Percentiles rank a stretch among this genome's conserved stretches.
These are phyloP conservation scores for Cryphonectria parasitica DNA, from an alignment of 2,329 filamentous ascomycete species.

Conservation along the genomic window DNA sequence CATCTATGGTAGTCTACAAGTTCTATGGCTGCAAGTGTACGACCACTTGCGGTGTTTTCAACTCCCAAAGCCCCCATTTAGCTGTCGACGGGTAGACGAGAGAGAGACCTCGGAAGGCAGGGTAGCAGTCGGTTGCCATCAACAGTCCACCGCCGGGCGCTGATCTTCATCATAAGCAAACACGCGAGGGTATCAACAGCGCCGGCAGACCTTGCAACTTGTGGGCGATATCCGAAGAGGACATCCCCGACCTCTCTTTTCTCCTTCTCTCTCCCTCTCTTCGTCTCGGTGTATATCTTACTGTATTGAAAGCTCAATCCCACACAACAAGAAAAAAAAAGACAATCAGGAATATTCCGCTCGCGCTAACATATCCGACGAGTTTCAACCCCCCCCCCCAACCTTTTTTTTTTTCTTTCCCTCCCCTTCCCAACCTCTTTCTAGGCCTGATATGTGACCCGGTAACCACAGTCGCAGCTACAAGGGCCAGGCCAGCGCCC, in stretches of 20 bases:
- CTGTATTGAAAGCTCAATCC: background rate
- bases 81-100: background rate
- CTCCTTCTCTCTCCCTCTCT: background rate
- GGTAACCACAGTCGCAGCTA: background rate
- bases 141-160: background rate
- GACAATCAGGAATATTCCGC: background rate
- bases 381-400: background rate
- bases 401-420: no score
- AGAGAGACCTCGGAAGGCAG: background rate
- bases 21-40: background rate
- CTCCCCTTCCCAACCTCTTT: background rate
- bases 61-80: no score
- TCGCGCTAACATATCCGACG: background rate
- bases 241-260: background rate
- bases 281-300: background rate
- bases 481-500: background rate
- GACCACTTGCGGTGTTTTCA: background rate
- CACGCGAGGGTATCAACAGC: background rate
- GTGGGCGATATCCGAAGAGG: background rate
- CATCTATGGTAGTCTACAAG: background rate
- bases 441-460: background rate
- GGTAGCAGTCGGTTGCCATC: background rate
- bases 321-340: background rate
- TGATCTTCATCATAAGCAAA: background rate
- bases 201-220: constrained; percentile 3